Evolutionary conservation across 2,329 filamentous ascomycete genomes (phyloP).

Genomic region (Penicillium paneum): DNA sequence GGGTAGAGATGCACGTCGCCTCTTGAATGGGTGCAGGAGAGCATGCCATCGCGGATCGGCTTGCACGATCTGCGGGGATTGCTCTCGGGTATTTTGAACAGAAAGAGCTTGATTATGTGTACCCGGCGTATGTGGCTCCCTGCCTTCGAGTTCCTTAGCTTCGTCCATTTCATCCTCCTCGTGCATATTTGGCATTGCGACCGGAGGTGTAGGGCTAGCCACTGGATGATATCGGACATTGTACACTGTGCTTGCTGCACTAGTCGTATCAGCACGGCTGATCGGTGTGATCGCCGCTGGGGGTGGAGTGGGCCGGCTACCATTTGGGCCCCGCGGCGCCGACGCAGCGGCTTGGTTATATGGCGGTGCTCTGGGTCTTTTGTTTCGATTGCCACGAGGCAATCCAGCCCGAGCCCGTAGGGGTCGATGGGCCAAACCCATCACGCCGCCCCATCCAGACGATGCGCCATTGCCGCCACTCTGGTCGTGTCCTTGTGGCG

Average conservation of each 20-base stretch:
- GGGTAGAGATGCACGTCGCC: constrained; percentile 57
- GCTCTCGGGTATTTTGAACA: constrained; percentile 25
- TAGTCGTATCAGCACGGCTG: constrained; percentile 59
- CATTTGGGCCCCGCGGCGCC: constrained; percentile 14
- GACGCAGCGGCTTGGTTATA: constrained; percentile 15
- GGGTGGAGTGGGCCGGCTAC: constrained; percentile 40
- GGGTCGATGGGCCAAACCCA: constrained; percentile 36
- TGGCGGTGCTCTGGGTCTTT: constrained; percentile 3
- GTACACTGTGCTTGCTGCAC: constrained; percentile 62
- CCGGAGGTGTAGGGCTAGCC: constrained; percentile 46
- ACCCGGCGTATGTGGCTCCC: constrained; percentile 10
- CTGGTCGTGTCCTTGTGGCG: constrained; percentile 39
- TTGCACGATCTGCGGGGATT: constrained; percentile 34
- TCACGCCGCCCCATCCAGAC: constrained; percentile 41
- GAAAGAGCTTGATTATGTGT: constrained; percentile 17
- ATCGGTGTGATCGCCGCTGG: constrained; percentile 54
- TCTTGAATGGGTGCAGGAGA: constrained; percentile 57
- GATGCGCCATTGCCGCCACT: constrained; percentile 35
- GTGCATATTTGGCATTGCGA: constrained; percentile 35
- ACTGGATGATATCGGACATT: constrained; percentile 60
- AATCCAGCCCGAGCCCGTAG: constrained; percentile 35
- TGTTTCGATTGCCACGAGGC: constrained; percentile 23
- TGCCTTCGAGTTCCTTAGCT: constrained; percentile 26
- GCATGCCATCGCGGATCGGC: constrained; percentile 47
- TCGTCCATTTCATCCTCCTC: constrained; percentile 30